Evolutionary conservation across 352 stramenopile genomes (phyloP).

Genomic region (Aphanomyces astaci): DNA sequence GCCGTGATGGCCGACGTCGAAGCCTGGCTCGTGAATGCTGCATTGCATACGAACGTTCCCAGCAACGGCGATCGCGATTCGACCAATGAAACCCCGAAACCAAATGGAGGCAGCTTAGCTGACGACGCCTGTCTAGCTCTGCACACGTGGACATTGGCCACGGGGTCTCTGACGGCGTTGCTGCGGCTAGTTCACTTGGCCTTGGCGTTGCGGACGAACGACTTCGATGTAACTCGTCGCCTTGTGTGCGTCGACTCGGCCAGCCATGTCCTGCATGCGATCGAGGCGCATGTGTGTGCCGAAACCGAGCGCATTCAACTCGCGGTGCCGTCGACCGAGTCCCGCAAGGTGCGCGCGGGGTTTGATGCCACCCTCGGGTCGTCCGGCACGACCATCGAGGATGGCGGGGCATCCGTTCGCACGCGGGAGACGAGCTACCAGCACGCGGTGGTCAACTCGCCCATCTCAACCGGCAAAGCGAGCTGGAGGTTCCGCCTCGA

Average conservation of each 20-base stretch:
- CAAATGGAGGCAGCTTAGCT: no score
- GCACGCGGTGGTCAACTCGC: constrained; percentile 75
- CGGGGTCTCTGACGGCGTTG: constrained; percentile 58
- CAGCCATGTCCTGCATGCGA: background rate
- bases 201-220: constrained; percentile 28
- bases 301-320: background rate
- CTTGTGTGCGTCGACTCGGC: background rate
- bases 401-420: constrained; percentile 59
- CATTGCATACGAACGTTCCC: background rate
- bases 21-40: constrained; percentile 1
- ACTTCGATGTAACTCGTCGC: background rate
- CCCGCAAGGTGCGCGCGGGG: constrained; percentile 55
- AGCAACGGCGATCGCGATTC: background rate
- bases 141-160: constrained; percentile 65
- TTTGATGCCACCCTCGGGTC: constrained; percentile 78
- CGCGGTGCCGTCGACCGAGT: constrained; percentile 32
- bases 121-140: constrained; percentile 58
- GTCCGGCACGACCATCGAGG: constrained; percentile 65
- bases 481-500: constrained; percentile 84
- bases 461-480: constrained; percentile 65
- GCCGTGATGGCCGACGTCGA: constrained; percentile 15
- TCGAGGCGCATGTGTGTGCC: background rate
- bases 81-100: no score
- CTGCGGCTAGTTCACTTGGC: constrained; percentile 71
- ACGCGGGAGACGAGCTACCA: constrained; percentile 84